These are phyloP conservation scores for Olyra latifolia DNA, from an alignment of 176 grass and related monocot genomes.

Conservation along the genomic window DNA sequence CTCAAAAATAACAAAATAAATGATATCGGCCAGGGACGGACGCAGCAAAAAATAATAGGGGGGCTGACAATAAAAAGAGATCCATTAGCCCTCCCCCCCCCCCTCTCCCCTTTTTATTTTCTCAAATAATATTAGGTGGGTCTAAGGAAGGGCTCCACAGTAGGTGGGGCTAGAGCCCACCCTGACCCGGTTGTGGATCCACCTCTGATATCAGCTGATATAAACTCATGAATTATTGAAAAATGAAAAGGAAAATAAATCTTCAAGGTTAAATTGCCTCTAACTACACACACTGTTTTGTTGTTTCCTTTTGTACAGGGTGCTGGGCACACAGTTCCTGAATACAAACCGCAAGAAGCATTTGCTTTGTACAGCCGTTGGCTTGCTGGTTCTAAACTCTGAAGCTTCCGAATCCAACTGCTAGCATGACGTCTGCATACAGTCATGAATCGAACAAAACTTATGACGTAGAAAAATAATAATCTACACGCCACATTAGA, in stretches of 20 bases:
- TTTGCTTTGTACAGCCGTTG: slow-evolving; percentile 79
- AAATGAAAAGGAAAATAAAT: not conserved
- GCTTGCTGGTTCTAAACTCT: slow-evolving; percentile 57
- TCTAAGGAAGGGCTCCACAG: too few relatives aligned
- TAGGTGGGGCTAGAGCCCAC: too few relatives aligned
- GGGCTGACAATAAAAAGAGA: too few relatives aligned
- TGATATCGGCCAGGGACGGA: too few relatives aligned
- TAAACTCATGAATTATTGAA: not conserved
- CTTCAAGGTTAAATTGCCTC: not conserved
- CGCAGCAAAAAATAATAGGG: too few relatives aligned
- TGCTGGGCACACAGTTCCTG: slow-evolving; percentile 84
- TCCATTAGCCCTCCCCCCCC: too few relatives aligned
- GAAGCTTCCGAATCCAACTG: slow-evolving; percentile 16
- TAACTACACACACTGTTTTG: not conserved
- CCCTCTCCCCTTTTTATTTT: too few relatives aligned
- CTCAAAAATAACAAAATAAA: not conserved
- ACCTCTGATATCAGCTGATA: too few relatives aligned
- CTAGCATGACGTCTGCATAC: slow-evolving; percentile 21
- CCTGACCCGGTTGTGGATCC: too few relatives aligned
- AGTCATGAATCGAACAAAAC: slow-evolving; percentile 13
- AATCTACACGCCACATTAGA: slow-evolving; percentile 26
- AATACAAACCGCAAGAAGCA: slow-evolving; percentile 88
- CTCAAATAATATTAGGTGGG: too few relatives aligned
- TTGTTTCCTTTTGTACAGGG: slow-evolving; percentile 45
- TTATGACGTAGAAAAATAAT: not conserved